Evolutionary conservation across 768 basidiomycete species (phyloP), one percentile per base, ranked within the genome.

Genomic region (Dentipellis fragilis): DNA sequence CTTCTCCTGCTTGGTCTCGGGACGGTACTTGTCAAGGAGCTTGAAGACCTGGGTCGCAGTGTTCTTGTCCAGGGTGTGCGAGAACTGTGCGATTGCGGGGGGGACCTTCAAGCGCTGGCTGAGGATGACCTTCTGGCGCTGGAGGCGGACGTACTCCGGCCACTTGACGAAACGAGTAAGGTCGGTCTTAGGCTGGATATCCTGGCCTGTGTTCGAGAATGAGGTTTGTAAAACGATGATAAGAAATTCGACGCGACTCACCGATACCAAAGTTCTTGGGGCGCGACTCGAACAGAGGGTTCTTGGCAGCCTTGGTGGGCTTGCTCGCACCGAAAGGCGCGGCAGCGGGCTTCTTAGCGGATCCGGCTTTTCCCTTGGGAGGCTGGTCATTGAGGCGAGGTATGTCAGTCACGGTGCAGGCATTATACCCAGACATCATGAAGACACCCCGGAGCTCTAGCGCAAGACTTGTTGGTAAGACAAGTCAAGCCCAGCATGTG

Each of bases 91-190:
- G 65, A 99, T 94, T 64, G 95, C 91, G 40, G 95, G 95, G 62
- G 95, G 95, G 23, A 96, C 93, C 81, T 98, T 98, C 64, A 98
- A 79, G 66, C 95, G 91, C 75, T 97, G 93, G 81, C 89, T 77
- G 58, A 98, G 86, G 74, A 98, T 95, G 67, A 97, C 92, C 78
- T 97, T 97, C 75, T 97, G 93, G 69, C 95, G 85, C 69, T 98
- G 95, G 48, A 98, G 87, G 68, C 93, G 91, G 64, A 98, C 84
- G 68, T 98, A 98, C 76, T 94, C 92, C 64, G 95, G 95, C 95
- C 95, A 99, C 73, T 96, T 97, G 76, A 97, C 90, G 76, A 97
- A 97, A 70, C 94, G 90, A 57, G 91, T 95, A 62, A 97, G 74
- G 74, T 98, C 95, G 54, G 81, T 81, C 70, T 80, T 80, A 66